These are phyloP conservation scores for Pichia sp. DNA, from an alignment of 1,139 yeast species.

Conservation along the genomic window DNA sequence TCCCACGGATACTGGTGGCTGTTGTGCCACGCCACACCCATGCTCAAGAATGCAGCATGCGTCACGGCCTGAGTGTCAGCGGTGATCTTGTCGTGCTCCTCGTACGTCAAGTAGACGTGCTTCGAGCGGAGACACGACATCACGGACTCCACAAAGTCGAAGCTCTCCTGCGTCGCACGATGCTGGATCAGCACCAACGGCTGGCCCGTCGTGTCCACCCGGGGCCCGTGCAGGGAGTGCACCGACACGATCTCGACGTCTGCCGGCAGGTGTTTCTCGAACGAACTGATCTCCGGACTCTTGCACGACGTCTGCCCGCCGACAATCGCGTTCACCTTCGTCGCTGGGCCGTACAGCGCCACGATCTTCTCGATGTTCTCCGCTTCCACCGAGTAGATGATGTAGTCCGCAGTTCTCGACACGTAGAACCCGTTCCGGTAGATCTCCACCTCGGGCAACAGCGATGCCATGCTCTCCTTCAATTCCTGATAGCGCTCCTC, in stretches of 20 bases:
- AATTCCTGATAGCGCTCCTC: conserved; percentile 59
- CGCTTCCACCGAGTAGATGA: conserved; percentile 88
- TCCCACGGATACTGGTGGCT: conserved; percentile 90
- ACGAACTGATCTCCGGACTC: conserved; percentile 82
- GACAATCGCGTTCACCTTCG: conserved; percentile 82
- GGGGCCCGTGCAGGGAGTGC: conserved; percentile 94
- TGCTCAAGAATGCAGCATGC: conserved; percentile 92
- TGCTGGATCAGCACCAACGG: conserved; percentile 85
- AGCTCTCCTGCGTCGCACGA: conserved; percentile 53
- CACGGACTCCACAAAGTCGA: conserved; percentile 57
- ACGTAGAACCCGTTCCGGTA: conserved; percentile 76
- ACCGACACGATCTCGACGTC: conserved; percentile 82
- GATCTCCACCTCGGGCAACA: conserved; percentile 36
- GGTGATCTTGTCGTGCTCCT: conserved; percentile 87
- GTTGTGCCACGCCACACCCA: conserved; percentile 96
- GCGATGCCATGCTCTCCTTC: conserved; percentile 39
- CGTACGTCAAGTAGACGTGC: conserved; percentile 71
- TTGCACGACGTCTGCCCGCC: conserved; percentile 99
- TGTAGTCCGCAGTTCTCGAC: conserved; percentile 72
- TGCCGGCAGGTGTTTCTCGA: conserved; percentile 65
- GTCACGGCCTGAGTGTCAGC: conserved; percentile 99
- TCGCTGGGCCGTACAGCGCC: conserved; percentile 72
- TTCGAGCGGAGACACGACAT: conserved; percentile 74
- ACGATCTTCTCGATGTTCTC: conserved; percentile 74
- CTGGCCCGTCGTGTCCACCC: conserved; percentile 83